Base-by-base conservation (phyloP, 1,284 basidiomycete species). In the Pulveroboletus sp. region DNA sequence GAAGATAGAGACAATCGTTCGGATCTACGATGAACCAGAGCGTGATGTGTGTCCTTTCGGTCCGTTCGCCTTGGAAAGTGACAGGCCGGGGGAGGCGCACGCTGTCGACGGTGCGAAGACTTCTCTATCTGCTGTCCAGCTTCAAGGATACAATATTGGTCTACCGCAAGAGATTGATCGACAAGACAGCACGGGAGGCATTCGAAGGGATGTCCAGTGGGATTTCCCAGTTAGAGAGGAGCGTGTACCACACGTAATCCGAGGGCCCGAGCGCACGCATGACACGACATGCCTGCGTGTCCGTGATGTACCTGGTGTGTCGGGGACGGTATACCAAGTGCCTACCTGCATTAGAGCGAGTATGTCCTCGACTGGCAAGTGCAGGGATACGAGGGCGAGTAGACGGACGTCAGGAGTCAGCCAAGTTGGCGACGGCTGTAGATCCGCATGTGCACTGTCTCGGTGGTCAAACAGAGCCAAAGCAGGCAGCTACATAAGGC, bases 271-370 rank as follows among this genome's bases (percentile, higher is more conserved):
- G 54, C 26, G 77, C 75, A 69, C 85, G 78, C 54, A 84, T 69
- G 56, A 73, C 77, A 77, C 80, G 81, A 75, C 78, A 79, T 69
- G 80, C 81, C 82, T 84, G 70, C 72, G 74, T 77, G 76, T 69
- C 55, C 52, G 26, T 33, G 49, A 40, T 47, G 48, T 46, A 35
- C 26, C 70, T 45, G 62, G 54, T 35, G 33, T 52, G 60, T 57
- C 52, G 40, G 29, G 12, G 18, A 5, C 7, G 20, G 6, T 26
- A 33, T 3, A 36, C 31, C 31, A 40, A 40, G 49, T 48, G 54
- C 29, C 33, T 36, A 81, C 81, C 75, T 81, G 80, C 61, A 77
- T 78, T 48, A 83, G 65, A n/a, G 72, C 69, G 10, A 84, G 72
- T 5, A 83, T 55, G 51, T 81, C 80, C 49, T 68, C 66, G 11